Percentiles rank a stretch among this genome's conserved stretches.
Conservation (phyloP, 495 filamentous ascomycete species). For the Xylaria curta region DNA sequence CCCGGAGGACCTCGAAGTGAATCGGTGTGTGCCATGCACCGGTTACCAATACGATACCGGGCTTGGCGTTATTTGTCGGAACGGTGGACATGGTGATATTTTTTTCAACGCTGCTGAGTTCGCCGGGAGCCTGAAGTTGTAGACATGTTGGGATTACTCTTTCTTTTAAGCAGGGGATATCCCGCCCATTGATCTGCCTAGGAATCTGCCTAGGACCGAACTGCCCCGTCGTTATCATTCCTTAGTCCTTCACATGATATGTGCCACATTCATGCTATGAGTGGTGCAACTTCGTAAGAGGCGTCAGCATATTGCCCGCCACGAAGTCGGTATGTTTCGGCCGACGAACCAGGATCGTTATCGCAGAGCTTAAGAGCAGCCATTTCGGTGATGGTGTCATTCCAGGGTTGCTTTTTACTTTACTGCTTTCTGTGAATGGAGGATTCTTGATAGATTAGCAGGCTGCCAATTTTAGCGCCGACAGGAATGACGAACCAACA, state of each 20-base stretch:
- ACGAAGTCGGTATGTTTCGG: background rate
- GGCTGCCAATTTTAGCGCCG: constrained; percentile 1
- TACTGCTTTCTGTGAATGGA: background rate
- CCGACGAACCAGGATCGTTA: background rate
- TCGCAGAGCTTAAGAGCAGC: background rate
- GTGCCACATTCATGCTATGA: background rate
- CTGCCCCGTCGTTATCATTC: background rate
- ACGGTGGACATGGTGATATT: background rate
- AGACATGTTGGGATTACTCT: background rate
- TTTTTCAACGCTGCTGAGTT: no score
- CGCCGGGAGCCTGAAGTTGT: background rate
- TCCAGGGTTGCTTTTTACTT: background rate
- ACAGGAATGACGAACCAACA: background rate
- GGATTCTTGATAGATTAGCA: background rate
- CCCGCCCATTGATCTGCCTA: background rate
- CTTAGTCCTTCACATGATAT: background rate
- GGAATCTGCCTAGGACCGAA: background rate
- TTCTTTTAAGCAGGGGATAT: background rate
- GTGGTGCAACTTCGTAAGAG: background rate
- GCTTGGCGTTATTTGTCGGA: constrained; percentile 15
- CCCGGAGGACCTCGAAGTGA: constrained; percentile 26
- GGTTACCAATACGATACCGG: constrained; percentile 20
- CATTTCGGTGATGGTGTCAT: background rate
- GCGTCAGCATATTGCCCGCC: constrained; percentile 9
- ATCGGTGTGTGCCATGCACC: constrained; percentile 25